Evolutionary conservation across 2,329 filamentous ascomycete genomes (phyloP), one percentile per base, ranked within the genome.

Genomic region (Elsinoe perseae): DNA sequence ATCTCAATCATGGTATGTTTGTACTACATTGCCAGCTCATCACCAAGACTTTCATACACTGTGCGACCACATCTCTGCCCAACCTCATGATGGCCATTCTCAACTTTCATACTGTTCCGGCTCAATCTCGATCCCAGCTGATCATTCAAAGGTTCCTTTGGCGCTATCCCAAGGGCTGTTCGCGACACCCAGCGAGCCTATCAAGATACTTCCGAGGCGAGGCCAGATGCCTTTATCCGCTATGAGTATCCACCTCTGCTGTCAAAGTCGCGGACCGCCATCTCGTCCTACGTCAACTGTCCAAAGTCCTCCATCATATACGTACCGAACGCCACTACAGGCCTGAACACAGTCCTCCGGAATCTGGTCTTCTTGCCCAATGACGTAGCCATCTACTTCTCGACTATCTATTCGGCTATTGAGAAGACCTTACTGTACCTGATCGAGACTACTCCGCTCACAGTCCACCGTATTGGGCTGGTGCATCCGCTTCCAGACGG

Each of bases 301-400:
- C 83, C 85, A 0, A 66, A 75, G 1, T 77, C 84, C 8, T 82
- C 84, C 9, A 74, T 88, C 40, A 89, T 95, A 1, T 85, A 95
- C 61, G 83, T 95, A 0, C 75, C 80, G 57, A 96, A 96, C 68
- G 89, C 90, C 12, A 95, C 89, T 0, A 84, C 80, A 0, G 88
- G 82, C 20, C 72, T 90, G 46, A 92, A 93, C 72, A 87, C 83
- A 0, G 80, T 95, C 4, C 78, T 95, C n/a, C 82, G 86, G 42
- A 91, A 86, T 66, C 70, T 96, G 1, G 65, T 68, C 1, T 95
- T 84, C 77, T 69, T 80, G 32, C 68, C 75, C 0, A 84, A 85
- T 59, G 91, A 96, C 66, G 83, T 86, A 60, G 86, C 95, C 60
- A 64, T 95, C 44, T 85, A 84, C 69, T 95, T 95, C 66, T 80